Conservation (phyloP, 352 stramenopile species). For the Pythium folliculosum region DNA sequence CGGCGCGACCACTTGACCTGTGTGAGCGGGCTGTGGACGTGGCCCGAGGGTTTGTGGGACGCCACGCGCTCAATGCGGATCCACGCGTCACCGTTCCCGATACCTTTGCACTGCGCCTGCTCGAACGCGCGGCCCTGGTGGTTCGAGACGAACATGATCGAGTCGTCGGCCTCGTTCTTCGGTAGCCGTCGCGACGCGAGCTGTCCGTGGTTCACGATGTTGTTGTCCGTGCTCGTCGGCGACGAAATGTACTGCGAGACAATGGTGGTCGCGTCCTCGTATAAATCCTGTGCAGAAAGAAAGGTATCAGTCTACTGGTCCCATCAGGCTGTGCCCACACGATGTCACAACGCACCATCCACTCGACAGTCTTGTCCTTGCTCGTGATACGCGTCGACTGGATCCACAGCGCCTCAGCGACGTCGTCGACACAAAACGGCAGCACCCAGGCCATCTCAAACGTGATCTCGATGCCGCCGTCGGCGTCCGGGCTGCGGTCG, state of each 20-base stretch:
- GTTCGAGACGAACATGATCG: conserved; percentile 15
- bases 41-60: neutral
- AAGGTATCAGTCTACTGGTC: neutral
- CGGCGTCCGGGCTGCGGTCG: conserved; percentile 3
- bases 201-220: conserved; percentile 14
- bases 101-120: conserved; percentile 4
- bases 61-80: conserved; percentile 11
- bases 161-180: neutral
- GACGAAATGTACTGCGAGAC: conserved; percentile 11
- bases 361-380: conserved; percentile 13
- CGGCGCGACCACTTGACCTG: conserved; percentile 15
- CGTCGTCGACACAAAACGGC: conserved; percentile 10
- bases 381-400: conserved; percentile 9
- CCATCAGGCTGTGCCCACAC: neutral
- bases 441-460: conserved; percentile 22
- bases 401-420: conserved; percentile 15
- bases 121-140: conserved; percentile 3
- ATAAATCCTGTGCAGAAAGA: conserved; percentile 4
- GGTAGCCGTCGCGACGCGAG: conserved; percentile 9
- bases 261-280: conserved; percentile 6
- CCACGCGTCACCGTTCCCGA: conserved; percentile 10
- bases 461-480: conserved; percentile 16
- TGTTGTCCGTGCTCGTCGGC: neutral
- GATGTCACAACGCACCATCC: conserved; percentile 11
- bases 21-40: conserved; percentile 6